These are phyloP conservation scores for Phalaenopsis aphrodite DNA, from an alignment of 106 monocot species.

Conservation along the genomic window DNA sequence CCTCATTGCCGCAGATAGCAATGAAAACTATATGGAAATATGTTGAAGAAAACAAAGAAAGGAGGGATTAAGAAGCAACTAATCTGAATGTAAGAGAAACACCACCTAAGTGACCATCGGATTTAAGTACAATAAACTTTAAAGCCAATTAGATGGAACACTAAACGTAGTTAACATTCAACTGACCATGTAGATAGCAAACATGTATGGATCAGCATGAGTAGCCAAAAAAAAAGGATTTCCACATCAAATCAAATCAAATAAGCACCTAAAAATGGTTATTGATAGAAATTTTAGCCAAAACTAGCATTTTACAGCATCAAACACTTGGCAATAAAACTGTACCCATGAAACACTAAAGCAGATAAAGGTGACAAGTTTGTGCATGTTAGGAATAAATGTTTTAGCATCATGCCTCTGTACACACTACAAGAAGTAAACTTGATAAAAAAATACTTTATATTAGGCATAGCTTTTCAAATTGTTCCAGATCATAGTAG, in stretches of 20 bases:
- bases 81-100: neutral
- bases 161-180: neutral
- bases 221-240: neutral
- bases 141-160: neutral
- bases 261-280: neutral
- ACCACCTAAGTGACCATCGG: neutral
- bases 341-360: neutral
- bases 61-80: neutral
- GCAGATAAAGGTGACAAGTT: neutral
- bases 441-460: neutral
- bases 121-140: neutral
- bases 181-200: neutral
- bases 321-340: neutral
- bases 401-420: neutral
- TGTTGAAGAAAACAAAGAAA: neutral
- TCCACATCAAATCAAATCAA: neutral
- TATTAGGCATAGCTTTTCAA: neutral
- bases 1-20: neutral
- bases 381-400: neutral
- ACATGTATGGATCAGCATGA: neutral
- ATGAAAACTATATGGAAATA: neutral
- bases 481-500: neutral
- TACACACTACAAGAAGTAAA: neutral
- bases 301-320: neutral
- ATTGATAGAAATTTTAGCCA: neutral